phyloP scores from a whole-genome alignment of 441 rosid species.

The Gossypium laxum region DNA sequence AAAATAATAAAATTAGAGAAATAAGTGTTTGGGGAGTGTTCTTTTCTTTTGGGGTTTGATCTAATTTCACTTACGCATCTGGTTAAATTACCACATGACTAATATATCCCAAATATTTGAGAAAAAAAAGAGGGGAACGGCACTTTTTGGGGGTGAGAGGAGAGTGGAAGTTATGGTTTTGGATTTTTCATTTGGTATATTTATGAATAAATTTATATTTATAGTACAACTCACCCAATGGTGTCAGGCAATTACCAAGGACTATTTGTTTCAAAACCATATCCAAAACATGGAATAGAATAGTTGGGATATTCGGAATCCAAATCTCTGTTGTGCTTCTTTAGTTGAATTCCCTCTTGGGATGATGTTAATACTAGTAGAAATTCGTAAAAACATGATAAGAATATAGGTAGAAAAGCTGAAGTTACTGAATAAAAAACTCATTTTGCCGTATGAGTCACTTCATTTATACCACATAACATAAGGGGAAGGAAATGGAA shows the following conservation, averaged over 20 bases:
- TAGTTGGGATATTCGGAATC: background rate
- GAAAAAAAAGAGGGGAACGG: background rate
- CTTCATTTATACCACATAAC: background rate
- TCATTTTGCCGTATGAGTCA: background rate
- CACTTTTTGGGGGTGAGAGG: background rate
- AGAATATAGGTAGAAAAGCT: background rate
- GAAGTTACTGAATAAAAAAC: background rate
- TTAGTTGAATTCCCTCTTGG: background rate
- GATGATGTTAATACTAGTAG: background rate
- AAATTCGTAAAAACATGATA: background rate
- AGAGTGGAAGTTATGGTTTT: background rate
- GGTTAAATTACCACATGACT: background rate
- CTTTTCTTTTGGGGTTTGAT: background rate
- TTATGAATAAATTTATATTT: too few species aligned
- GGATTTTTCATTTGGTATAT: background rate
- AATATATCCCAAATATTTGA: background rate
- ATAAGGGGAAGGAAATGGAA: background rate
- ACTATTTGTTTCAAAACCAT: background rate
- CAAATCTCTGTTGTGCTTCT: background rate
- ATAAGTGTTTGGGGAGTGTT: background rate
- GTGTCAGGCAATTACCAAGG: background rate
- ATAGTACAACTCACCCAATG: background rate
- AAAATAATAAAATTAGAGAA: background rate
- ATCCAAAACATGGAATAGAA: background rate
- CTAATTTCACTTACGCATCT: background rate